These are phyloP conservation scores for Candida xyloterini DNA, from an alignment of 805 yeast genomes.

Conservation along the genomic window DNA sequence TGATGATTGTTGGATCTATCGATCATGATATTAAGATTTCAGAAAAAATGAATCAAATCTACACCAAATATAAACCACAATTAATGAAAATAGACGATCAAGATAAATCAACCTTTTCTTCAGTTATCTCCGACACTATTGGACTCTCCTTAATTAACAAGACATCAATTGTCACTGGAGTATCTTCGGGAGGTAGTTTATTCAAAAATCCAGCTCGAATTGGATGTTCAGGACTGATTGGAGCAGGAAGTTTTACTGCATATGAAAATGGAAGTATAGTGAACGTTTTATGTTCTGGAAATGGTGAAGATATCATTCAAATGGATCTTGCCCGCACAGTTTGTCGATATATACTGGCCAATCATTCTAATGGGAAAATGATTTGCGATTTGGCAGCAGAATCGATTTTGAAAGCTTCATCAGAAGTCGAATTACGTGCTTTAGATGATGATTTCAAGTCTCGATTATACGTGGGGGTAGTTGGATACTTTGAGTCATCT, in stretches of 20 bases:
- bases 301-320: slow-evolving; percentile 52
- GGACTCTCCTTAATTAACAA: slow-evolving; percentile 35
- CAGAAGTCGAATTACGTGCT: slow-evolving; percentile 19
- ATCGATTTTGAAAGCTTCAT: slow-evolving; percentile 12
- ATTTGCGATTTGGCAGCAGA: slow-evolving; percentile 21
- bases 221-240: slow-evolving; percentile 53
- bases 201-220: slow-evolving; percentile 48
- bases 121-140: slow-evolving; percentile 41
- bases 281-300: slow-evolving; percentile 45
- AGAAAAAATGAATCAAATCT: slow-evolving; percentile 12
- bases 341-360: slow-evolving; percentile 17
- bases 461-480: slow-evolving; percentile 25
- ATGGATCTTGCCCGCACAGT: slow-evolving; percentile 39
- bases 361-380: slow-evolving; percentile 6
- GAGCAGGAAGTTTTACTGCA: slow-evolving; percentile 39
- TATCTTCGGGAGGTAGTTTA: slow-evolving; percentile 55
- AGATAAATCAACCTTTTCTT: neutral
- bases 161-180: slow-evolving; percentile 24
- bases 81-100: slow-evolving; percentile 1
- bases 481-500: slow-evolving; percentile 21
- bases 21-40: slow-evolving; percentile 7
- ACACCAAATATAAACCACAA: slow-evolving; percentile 6
- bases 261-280: slow-evolving; percentile 19
- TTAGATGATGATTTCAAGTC: slow-evolving; percentile 12
- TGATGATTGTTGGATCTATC: slow-evolving; percentile 22